A percentile compares a stretch with the other conserved stretches of the same genome.
Conservation (phyloP, 2,329 filamentous ascomycete species). For the Myotisia sp. region DNA sequence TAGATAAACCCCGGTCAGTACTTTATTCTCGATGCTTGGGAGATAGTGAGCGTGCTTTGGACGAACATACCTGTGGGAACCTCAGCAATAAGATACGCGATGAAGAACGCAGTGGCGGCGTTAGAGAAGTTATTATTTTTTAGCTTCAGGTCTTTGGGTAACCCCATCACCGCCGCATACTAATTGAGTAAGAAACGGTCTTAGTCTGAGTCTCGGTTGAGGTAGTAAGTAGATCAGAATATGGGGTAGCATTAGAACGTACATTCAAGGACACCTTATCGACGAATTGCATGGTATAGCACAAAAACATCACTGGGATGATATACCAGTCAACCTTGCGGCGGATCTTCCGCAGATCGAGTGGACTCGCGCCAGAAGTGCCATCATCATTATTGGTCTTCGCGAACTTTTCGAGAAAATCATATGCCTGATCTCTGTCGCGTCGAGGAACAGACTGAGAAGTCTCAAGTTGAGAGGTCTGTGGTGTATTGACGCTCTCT, state of each 20-base stretch:
- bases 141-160: slow-evolving; percentile 42
- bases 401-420: slow-evolving; percentile 1
- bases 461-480: too few species aligned
- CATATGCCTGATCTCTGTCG: slow-evolving; percentile 6
- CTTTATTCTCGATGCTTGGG: too few species aligned
- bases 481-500: too few species aligned
- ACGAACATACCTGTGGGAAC: slow-evolving; percentile 40
- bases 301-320: slow-evolving; percentile 39
- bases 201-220: too few species aligned
- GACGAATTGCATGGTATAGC: slow-evolving; percentile 46
- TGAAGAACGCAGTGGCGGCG: slow-evolving; percentile 48
- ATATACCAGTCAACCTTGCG: slow-evolving; percentile 29
- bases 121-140: slow-evolving; percentile 48
- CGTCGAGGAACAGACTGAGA: background rate
- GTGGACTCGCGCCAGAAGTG: background rate
- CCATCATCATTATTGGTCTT: background rate
- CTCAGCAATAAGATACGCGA: slow-evolving; percentile 46
- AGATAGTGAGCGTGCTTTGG: background rate
- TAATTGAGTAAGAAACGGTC: slow-evolving; percentile 23
- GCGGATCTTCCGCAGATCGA: slow-evolving; percentile 16
- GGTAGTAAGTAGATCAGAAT: background rate
- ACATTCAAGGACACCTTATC: slow-evolving; percentile 41
- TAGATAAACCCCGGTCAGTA: too few species aligned
- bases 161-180: slow-evolving; percentile 54
- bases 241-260: slow-evolving; percentile 39